Evolutionary conservation across 2,329 filamentous ascomycete genomes (phyloP).

Genomic region (Diplodia seriata): DNA sequence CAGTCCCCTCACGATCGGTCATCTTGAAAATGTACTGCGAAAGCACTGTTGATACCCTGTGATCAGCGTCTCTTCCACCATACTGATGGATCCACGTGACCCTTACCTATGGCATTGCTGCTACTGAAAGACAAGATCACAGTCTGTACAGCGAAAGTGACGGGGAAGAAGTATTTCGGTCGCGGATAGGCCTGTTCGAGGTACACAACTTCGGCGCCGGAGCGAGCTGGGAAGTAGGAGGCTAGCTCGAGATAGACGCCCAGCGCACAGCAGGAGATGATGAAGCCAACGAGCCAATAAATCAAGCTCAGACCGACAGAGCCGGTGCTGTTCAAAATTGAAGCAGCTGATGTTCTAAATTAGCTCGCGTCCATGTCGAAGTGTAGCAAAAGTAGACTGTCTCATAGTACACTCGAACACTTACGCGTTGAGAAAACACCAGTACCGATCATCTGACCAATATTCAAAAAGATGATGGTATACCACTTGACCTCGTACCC

Average conservation of each 20-base stretch:
- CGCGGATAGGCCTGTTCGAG: conserved; percentile 71
- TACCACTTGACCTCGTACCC: conserved; percentile 65
- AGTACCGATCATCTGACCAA: conserved; percentile 69
- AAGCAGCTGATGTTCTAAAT: not conserved
- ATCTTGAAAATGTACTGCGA: conserved; percentile 69
- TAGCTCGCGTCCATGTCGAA: not conserved
- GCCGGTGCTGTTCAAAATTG: conserved; percentile 65
- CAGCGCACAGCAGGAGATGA: conserved; percentile 64
- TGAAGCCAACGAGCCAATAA: conserved; percentile 69
- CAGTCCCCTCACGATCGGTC: conserved; percentile 56
- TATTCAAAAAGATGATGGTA: conserved; percentile 66
- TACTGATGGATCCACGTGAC: not conserved
- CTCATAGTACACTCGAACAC: conserved; percentile 38
- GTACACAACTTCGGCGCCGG: conserved; percentile 71
- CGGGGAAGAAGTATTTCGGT: conserved; percentile 69
- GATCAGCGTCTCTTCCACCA: not conserved
- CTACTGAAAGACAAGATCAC: conserved; percentile 71
- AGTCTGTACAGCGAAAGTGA: conserved; percentile 50
- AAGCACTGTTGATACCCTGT: conserved; percentile 34
- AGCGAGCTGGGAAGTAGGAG: conserved; percentile 70
- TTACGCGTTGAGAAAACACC: conserved; percentile 70
- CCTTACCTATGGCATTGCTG: conserved; percentile 65
- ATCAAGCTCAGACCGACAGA: conserved; percentile 68
- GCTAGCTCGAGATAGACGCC: conserved; percentile 69
- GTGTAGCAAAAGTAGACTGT: not conserved